Base-by-base conservation (phyloP, 768 basidiomycete genomes). In the Trichaptum fuscoviolaceum region DNA sequence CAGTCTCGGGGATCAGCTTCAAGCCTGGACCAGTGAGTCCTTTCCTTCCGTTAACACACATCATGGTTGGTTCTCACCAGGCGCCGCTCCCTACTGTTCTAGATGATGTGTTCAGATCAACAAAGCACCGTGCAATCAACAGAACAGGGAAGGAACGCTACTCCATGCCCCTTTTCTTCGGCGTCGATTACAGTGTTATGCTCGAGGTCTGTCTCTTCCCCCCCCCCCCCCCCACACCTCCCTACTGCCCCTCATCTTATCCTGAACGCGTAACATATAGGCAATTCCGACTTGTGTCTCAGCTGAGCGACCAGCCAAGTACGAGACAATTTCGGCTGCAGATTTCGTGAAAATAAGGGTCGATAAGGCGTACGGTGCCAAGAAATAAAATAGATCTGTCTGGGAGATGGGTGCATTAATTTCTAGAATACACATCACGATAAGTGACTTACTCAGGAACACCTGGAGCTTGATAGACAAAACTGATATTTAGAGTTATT, bases 71-170 rank as follows among this genome's bases (percentile, higher is more conserved):
- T 7, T 63, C 30, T 7, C 9, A 63, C 63, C 20, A 9, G 27
- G 8, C 52, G n/a, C n/a, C n/a, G 17, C 25, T 23, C 36, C 27
- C 65, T n/a, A 26, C 58, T 23, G 23, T 63, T 17, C 2, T 35
- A 96, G 92, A 96, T 71, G 93, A 92, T 71, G 81, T 94, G 57
- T 96, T 95, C 84, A 93, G 92, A 70, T 95, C 92, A 0, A 96
- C 95, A 0, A 81, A 91, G 1, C 96, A 98, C 75, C 86, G 95
- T 58, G 95, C 89, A 1, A 82, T 93, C 69, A 95, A 95, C 70
- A 81, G 86, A 58, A 87, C 85, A 24, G 90, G 91, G 4, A 77
- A 81, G 30, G 78, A 81, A 24, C 84, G 95, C 26, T 95, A 92
- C 75, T 93, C 92, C 0, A 91, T 95, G 24, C 94, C 95, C 0